Evolutionary conservation across 1,284 basidiomycete species (phyloP).

Genomic region (Pterulicium gracile): DNA sequence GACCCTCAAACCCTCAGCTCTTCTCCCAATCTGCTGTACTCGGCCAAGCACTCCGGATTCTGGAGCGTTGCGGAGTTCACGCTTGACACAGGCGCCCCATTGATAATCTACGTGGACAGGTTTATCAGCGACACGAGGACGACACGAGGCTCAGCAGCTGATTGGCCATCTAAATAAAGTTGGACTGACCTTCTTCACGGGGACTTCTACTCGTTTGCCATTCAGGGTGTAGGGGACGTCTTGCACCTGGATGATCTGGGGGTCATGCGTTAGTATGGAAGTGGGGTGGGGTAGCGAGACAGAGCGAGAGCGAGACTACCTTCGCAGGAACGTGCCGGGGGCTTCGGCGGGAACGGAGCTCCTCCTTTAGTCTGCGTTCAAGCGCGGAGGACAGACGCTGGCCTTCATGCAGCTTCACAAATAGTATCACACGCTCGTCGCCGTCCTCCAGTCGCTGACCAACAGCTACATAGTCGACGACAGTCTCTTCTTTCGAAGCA

Average conservation of each 20-base stretch:
- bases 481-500: slow-evolving; percentile 28
- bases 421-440: slow-evolving; percentile 79
- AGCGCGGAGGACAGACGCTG: slow-evolving; percentile 39
- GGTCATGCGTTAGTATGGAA: neutral
- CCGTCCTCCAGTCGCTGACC: slow-evolving; percentile 55
- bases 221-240: slow-evolving; percentile 84
- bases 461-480: slow-evolving; percentile 68
- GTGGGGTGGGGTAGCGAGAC: slow-evolving; percentile 12
- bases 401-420: slow-evolving; percentile 60
- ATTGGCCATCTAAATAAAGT: slow-evolving; percentile 10
- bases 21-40: slow-evolving; percentile 51
- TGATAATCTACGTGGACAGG: slow-evolving; percentile 50
- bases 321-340: slow-evolving; percentile 65
- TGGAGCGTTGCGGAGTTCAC: slow-evolving; percentile 71
- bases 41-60: slow-evolving; percentile 65
- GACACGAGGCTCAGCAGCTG: neutral
- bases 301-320: slow-evolving; percentile 28
- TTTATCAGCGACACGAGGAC: slow-evolving; percentile 9
- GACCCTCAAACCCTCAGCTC: slow-evolving; percentile 22
- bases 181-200: slow-evolving; percentile 60
- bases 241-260: slow-evolving; percentile 52
- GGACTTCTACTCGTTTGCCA: slow-evolving; percentile 78
- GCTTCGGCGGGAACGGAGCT: slow-evolving; percentile 58
- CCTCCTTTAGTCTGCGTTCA: slow-evolving; percentile 46
- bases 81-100: slow-evolving; percentile 58